Evolutionary conservation across 2,329 filamentous ascomycete species (phyloP), one percentile per base, ranked within the genome.

Genomic region (Furcasterigmium sp.): DNA sequence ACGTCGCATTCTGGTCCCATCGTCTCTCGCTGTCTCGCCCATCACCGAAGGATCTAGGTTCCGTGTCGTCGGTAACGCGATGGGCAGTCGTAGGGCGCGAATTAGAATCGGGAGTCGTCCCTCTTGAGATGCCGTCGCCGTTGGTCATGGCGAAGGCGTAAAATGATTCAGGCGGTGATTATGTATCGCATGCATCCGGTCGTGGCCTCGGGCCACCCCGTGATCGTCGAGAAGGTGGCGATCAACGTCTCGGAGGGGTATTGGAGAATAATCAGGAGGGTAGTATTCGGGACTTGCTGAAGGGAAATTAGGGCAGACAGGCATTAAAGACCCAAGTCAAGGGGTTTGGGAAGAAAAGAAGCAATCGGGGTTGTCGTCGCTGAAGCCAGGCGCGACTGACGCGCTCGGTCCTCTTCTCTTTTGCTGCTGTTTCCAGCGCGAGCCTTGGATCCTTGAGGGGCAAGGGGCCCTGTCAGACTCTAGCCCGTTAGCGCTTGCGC

Each of bases 131-230:
- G 7, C n/a, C n/a, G 15, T 35, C 32, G 32, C 32, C 32, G 32
- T 35, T 15, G 7, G 32, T 35, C 32, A 35, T 35, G 32, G 32
- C 32, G 32, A 35, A 17, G 32, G 32, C 17, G 9, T n/a, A 7
- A 18, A 35, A 8, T 18, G 9, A 29, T 17, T 39, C 29, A 39
- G 34, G 44, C 41, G 34, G 35, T 20, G 14, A 26, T 21, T 25
- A 26, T 13, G 43, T 29, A 39, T 41, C 32, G 39, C 23, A 46
- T 48, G 48, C 48, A 48, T 50, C 19, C 46, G 46, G 48, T 30
- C 20, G 15, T 28, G 30, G 34, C 40, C 41, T 46, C 38, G 46
- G n/a, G 37, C 30, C 37, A 19, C 25, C 38, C 29, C 6, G n/a
- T 26, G 23, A 26, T 26, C 23, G 23, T n/a, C n/a, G n/a, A n/a